These are phyloP conservation scores for Usnea hakonensis DNA, from an alignment of 495 filamentous ascomycete species.

Conservation along the genomic window DNA sequence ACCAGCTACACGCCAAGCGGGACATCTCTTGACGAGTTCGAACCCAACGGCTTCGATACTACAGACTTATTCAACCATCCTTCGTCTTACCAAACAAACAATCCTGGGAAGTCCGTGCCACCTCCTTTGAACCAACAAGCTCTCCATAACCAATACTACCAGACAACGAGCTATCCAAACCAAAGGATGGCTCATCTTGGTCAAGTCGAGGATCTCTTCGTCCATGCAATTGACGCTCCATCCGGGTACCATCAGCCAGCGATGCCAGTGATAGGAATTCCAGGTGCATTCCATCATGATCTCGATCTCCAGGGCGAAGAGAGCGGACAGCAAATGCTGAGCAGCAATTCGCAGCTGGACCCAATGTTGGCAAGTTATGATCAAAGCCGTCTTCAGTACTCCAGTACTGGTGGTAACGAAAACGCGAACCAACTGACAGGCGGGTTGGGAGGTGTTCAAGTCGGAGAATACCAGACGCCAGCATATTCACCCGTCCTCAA, in stretches of 20 bases:
- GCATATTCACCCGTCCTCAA: conserved; percentile 11
- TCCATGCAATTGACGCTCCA: conserved; percentile 39
- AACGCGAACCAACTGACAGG: not conserved
- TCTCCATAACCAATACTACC: conserved; percentile 53
- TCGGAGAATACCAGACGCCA: conserved; percentile 2
- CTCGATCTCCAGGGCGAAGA: conserved; percentile 45
- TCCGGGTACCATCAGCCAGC: conserved; percentile 21
- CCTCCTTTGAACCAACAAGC: conserved; percentile 45
- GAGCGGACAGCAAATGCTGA: conserved; percentile 19
- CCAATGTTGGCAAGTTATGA: conserved; percentile 29
- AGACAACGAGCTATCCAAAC: conserved; percentile 43
- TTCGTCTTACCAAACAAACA: conserved; percentile 54
- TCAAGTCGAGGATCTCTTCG: conserved; percentile 43
- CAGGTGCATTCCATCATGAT: conserved; percentile 48
- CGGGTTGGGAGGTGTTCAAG: not conserved
- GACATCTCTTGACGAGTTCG: conserved; percentile 20
- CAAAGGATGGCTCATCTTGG: conserved; percentile 31
- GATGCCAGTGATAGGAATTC: conserved; percentile 41
- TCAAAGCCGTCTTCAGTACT: not conserved
- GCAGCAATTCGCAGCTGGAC: conserved; percentile 32
- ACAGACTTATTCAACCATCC: conserved; percentile 28
- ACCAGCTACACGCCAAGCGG: conserved; percentile 21
- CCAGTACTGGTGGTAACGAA: conserved; percentile 7
- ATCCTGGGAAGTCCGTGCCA: conserved; percentile 54
- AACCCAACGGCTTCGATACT: conserved; percentile 10